Conservation (phyloP, 805 yeast species). For the Candida dajiaensis region DNA sequence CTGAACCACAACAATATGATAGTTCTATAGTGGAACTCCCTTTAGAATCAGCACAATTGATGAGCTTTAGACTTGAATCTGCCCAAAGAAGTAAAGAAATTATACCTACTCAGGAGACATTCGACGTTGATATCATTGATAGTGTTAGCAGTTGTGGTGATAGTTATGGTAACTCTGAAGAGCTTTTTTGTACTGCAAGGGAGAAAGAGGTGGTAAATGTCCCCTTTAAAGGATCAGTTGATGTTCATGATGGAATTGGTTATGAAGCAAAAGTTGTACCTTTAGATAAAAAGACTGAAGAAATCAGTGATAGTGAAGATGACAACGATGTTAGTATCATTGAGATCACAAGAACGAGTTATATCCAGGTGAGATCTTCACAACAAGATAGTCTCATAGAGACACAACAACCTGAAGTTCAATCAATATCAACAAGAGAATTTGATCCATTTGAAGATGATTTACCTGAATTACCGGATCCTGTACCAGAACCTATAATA, state of each 20-base stretch:
- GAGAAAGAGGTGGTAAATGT: slow-evolving; percentile 1
- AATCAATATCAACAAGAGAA: not conserved
- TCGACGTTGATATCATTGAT: slow-evolving; percentile 6
- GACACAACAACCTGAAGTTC: not conserved
- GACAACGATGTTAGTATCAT: slow-evolving; percentile 21
- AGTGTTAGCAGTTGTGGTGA: not conserved
- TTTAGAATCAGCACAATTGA: slow-evolving; percentile 11
- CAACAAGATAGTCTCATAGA: not conserved
- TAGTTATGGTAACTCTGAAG: not conserved
- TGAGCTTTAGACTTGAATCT: slow-evolving; percentile 21
- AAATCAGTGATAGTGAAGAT: slow-evolving; percentile 18
- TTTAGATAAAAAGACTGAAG: slow-evolving; percentile 5
- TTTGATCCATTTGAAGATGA: slow-evolving; percentile 8
- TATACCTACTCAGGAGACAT: slow-evolving; percentile 14
- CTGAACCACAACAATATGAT: not conserved
- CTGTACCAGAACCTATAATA: not conserved
- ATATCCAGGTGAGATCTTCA: not conserved
- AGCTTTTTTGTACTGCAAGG: slow-evolving; percentile 3
- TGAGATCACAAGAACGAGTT: slow-evolving; percentile 20
- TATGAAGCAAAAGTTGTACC: slow-evolving; percentile 13
- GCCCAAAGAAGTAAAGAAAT: slow-evolving; percentile 4
- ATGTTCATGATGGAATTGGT: slow-evolving; percentile 7
- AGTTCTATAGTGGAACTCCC: not conserved
- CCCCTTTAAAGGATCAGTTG: slow-evolving; percentile 4
- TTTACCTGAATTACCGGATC: not conserved